Conservation (phyloP, 305 asterid species). For the Ilex paraguariensis region DNA sequence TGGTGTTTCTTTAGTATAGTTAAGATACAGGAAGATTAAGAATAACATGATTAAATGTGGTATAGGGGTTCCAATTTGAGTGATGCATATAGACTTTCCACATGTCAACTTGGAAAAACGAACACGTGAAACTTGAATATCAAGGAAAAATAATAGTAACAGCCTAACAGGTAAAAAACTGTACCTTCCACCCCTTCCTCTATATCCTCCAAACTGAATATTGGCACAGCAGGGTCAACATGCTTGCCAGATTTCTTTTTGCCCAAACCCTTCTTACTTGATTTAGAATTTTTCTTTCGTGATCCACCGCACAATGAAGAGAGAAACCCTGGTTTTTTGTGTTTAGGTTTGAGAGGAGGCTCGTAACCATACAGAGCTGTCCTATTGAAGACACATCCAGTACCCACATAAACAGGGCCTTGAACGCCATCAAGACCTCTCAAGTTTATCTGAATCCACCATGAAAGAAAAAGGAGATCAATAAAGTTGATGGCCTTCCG, state of each 20-base stretch:
- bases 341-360: constrained; percentile 90
- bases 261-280: constrained; percentile 81
- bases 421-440: constrained; percentile 98
- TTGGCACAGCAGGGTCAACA: constrained; percentile 89
- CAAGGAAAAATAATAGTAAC: not conserved
- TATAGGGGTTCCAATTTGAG: not conserved
- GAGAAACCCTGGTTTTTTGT: constrained; percentile 55
- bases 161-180: constrained; percentile 4
- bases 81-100: not conserved
- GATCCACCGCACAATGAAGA: constrained; percentile 77
- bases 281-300: constrained; percentile 63
- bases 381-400: constrained; percentile 98
- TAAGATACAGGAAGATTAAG: too few relatives aligned
- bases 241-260: constrained; percentile 89
- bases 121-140: not conserved
- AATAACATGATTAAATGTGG: too few relatives aligned
- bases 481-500: too few relatives aligned
- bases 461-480: constrained; percentile 5
- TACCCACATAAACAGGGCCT: constrained; percentile 98
- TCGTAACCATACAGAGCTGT: constrained; percentile 95
- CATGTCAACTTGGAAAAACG: not conserved
- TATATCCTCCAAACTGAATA: constrained; percentile 92
- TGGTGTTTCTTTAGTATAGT: not conserved
- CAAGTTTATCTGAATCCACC: constrained; percentile 69
- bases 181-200: constrained; percentile 98